These are phyloP conservation scores for Acer campestre DNA, from an alignment of 345 rosid genomes.

Conservation along the genomic window DNA sequence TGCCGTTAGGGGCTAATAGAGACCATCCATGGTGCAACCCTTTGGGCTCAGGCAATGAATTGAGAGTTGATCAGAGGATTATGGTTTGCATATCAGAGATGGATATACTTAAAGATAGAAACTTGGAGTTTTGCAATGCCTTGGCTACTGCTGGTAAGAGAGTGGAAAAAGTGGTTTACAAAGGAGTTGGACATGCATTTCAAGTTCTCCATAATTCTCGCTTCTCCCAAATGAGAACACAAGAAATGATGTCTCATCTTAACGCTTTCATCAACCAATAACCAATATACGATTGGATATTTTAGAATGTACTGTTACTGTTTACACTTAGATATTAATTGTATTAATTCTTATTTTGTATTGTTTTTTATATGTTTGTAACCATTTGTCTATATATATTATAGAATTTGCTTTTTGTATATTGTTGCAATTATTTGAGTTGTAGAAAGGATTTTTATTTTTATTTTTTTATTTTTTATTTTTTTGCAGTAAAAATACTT, in stretches of 20 bases:
- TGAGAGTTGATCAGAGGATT: constrained; percentile 25
- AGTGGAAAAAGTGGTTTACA: constrained; percentile 55
- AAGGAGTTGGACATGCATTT: constrained; percentile 81
- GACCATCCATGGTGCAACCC: constrained; percentile 94
- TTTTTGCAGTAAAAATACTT: no score
- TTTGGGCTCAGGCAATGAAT: constrained; percentile 20
- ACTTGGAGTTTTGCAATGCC: constrained; percentile 52
- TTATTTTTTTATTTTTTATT: no score
- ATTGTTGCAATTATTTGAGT: no score
- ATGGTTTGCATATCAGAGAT: constrained; percentile 71
- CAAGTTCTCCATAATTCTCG: constrained; percentile 54
- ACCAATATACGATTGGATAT: background rate
- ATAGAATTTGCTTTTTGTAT: no score
- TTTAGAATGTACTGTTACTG: no score
- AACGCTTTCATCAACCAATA: constrained; percentile 48
- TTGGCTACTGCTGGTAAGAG: constrained; percentile 52
- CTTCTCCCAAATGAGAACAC: constrained; percentile 44
- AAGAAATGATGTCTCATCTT: constrained; percentile 64
- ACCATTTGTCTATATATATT: no score
- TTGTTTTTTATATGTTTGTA: no score
- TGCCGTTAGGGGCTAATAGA: constrained; percentile 63
- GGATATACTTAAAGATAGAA: constrained; percentile 65
- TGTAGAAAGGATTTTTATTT: no score
- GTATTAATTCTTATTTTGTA: no score
- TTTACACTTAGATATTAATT: no score